phyloP scores from a whole-genome alignment of 2,329 filamentous ascomycete species.

The Massarina eburnea region DNA sequence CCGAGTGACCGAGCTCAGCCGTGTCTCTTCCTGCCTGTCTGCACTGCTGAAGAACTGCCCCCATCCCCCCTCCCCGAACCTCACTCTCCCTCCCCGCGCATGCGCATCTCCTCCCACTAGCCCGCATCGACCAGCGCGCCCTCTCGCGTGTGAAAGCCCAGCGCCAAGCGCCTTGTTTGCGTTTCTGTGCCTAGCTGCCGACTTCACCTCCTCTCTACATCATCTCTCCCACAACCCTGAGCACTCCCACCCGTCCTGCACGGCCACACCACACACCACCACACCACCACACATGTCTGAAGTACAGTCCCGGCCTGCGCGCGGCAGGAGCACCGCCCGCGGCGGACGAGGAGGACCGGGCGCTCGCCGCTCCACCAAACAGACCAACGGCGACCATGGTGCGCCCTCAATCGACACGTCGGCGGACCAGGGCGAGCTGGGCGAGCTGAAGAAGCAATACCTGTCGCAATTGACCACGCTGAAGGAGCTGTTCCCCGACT shows the following conservation, averaged over 20 bases:
- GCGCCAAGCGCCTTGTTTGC: conserved; percentile 36
- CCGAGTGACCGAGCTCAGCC: too few species aligned
- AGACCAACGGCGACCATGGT: conserved; percentile 71
- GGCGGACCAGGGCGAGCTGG: conserved; percentile 86
- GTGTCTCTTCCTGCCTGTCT: neutral
- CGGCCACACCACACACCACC: conserved; percentile 34
- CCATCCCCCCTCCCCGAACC: conserved; percentile 5
- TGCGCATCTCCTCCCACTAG: conserved; percentile 11
- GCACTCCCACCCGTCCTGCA: conserved; percentile 20
- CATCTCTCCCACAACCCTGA: conserved; percentile 36
- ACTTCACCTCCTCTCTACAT: conserved; percentile 12
- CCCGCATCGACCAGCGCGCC: conserved; percentile 19
- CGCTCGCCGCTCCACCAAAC: conserved; percentile 53
- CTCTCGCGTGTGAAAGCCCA: conserved; percentile 20
- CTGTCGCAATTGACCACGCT: conserved; percentile 75
- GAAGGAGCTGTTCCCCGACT: conserved; percentile 91
- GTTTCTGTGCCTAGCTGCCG: conserved; percentile 25
- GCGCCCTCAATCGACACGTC: conserved; percentile 62
- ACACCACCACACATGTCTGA: conserved; percentile 78
- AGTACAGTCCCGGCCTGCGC: conserved; percentile 81
- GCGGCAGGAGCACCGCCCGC: conserved; percentile 87
- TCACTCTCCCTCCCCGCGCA: conserved; percentile 13
- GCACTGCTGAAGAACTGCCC: conserved; percentile 7
- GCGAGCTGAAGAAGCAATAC: conserved; percentile 89
- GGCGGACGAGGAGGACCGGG: conserved; percentile 74